phyloP scores from a whole-genome alignment of 768 basidiomycete genomes.

The Russula virescens region DNA sequence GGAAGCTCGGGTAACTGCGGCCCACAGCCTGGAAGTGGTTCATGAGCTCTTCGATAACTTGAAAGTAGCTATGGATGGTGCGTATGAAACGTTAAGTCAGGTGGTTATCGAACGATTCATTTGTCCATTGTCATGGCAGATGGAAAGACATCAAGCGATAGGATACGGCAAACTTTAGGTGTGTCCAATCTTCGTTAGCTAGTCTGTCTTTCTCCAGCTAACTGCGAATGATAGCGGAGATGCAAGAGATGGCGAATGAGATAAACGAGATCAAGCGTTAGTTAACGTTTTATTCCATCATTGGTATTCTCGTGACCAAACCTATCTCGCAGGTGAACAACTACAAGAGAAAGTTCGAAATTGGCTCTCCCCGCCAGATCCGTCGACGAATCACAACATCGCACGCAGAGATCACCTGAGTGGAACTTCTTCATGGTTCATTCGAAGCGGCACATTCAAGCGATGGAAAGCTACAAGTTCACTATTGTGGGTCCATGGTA shows the following conservation, averaged over 20 bases:
- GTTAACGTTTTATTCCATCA: not conserved
- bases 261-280: not conserved
- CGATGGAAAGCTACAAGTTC: not conserved
- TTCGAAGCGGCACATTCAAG: not conserved
- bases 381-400: not conserved
- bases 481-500: not conserved
- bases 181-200: not conserved
- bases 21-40: not conserved
- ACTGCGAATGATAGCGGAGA: not conserved
- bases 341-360: not conserved
- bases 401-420: not conserved
- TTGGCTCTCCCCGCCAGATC: not conserved
- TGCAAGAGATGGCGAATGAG: not conserved
- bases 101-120: no score
- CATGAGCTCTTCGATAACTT: no score
- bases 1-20: not conserved
- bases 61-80: no score
- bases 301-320: not conserved
- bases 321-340: not conserved
- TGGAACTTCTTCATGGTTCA: not conserved
- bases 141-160: not conserved
- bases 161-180: not conserved
- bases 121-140: not conserved
- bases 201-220: not conserved
- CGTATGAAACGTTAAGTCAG: no score